A percentile compares a stretch with the other conserved stretches of the same genome.
Conservation (phyloP, 2,329 filamentous ascomycete species). For the Claviceps capensis region DNA sequence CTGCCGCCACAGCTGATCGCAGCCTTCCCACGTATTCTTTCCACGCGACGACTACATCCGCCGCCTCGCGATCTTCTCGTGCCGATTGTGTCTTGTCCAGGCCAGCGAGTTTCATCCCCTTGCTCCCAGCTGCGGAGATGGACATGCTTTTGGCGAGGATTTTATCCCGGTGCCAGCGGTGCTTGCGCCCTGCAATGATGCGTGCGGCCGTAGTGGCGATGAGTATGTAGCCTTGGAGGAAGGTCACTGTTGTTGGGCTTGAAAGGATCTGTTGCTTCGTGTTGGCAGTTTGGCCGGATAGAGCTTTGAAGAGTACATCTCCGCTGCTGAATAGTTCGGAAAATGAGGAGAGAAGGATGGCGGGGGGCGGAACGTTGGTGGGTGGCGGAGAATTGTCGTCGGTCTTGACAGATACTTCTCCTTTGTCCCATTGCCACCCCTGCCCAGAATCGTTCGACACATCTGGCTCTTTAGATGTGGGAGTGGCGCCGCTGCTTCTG, state of each 20-base stretch:
- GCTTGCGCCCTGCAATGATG: slow-evolving; percentile 69
- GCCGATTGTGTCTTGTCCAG: slow-evolving; percentile 72
- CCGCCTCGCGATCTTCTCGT: slow-evolving; percentile 73
- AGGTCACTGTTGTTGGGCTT: slow-evolving; percentile 46
- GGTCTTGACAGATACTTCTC: slow-evolving; percentile 15
- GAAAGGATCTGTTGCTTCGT: slow-evolving; percentile 50
- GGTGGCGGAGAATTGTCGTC: slow-evolving; percentile 43
- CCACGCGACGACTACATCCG: slow-evolving; percentile 66
- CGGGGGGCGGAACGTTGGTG: slow-evolving; percentile 80
- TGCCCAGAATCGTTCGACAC: slow-evolving; percentile 12
- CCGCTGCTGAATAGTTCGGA: slow-evolving; percentile 55
- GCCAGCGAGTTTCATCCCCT: slow-evolving; percentile 83
- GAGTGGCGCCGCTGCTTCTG: slow-evolving; percentile 9
- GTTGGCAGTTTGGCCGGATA: slow-evolving; percentile 42
- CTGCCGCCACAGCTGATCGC: slow-evolving; percentile 56
- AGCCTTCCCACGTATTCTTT: slow-evolving; percentile 61
- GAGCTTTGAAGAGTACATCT: slow-evolving; percentile 51
- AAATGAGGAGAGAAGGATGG: slow-evolving; percentile 66
- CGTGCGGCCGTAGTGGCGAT: slow-evolving; percentile 58
- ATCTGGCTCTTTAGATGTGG: slow-evolving; percentile 7
- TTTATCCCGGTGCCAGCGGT: slow-evolving; percentile 83
- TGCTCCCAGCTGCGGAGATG: slow-evolving; percentile 62
- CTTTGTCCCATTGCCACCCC: slow-evolving; percentile 38
- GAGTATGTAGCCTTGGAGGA: slow-evolving; percentile 50
- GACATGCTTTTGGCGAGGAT: slow-evolving; percentile 78